Evolutionary conservation across 129 eudicot genomes (phyloP).

Genomic region (Rutidosis leptorrhynchoides): DNA sequence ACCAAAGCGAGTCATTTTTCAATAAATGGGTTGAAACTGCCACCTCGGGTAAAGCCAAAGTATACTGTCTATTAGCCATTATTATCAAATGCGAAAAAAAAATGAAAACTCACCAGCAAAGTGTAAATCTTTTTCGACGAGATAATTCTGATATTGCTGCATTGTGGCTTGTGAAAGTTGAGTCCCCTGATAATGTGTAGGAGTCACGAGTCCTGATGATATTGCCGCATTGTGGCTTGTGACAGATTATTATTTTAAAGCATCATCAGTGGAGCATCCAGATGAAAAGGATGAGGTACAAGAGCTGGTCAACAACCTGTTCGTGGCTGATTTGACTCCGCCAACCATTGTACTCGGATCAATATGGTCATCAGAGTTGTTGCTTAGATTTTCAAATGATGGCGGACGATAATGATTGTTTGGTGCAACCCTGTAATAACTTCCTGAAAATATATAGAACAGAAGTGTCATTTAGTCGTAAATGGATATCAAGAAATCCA

Average conservation of each 20-base stretch:
- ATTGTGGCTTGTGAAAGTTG: constrained; percentile 38
- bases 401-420: constrained; percentile 35
- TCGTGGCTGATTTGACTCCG: constrained; percentile 37
- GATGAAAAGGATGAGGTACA: constrained; percentile 36
- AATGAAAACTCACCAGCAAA: no score
- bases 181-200: constrained; percentile 29
- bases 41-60: no score
- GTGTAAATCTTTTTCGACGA: no score
- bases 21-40: no score
- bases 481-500: neutral
- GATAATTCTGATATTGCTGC: constrained; percentile 45
- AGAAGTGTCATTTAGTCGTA: constrained; percentile 1
- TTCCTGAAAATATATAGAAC: constrained; percentile 38
- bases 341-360: constrained; percentile 26
- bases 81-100: no score
- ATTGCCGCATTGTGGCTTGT: constrained; percentile 61
- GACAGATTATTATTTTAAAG: constrained; percentile 46
- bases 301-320: constrained; percentile 35
- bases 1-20: no score
- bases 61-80: no score
- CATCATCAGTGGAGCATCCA: constrained; percentile 36
- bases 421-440: constrained; percentile 32
- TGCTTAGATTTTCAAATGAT: constrained; percentile 38
- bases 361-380: constrained; percentile 30
- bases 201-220: constrained; percentile 30